Evolutionary conservation across 2,329 filamentous ascomycete genomes (phyloP).

Genomic region (Coniella lustricola): DNA sequence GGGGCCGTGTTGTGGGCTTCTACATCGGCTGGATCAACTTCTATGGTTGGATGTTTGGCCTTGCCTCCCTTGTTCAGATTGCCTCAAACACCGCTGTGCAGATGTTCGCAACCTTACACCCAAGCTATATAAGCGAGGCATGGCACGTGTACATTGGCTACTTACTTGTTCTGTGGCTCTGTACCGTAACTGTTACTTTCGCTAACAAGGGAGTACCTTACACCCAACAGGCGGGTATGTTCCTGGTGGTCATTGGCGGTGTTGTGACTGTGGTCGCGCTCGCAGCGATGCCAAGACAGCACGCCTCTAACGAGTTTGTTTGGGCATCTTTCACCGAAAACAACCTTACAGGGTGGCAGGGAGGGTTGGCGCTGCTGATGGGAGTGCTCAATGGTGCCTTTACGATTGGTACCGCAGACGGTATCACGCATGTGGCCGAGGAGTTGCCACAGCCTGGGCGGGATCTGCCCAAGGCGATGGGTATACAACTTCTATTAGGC

Average conservation of each 20-base stretch:
- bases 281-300: slow-evolving; percentile 43
- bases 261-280: slow-evolving; percentile 46
- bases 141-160: slow-evolving; percentile 57
- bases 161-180: slow-evolving; percentile 47
- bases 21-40: slow-evolving; percentile 46
- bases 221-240: slow-evolving; percentile 44
- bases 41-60: slow-evolving; percentile 55
- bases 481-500: slow-evolving; percentile 39
- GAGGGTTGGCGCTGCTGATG: slow-evolving; percentile 57
- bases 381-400: slow-evolving; percentile 63
- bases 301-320: slow-evolving; percentile 45
- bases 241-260: slow-evolving; percentile 47
- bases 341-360: slow-evolving; percentile 44
- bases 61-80: slow-evolving; percentile 52
- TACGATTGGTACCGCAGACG: slow-evolving; percentile 58
- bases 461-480: slow-evolving; percentile 45
- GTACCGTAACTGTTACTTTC: slow-evolving; percentile 45
- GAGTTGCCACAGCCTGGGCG: slow-evolving; percentile 43
- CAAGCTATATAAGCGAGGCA: slow-evolving; percentile 37
- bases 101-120: slow-evolving; percentile 54
- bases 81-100: slow-evolving; percentile 52
- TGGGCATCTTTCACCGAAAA: slow-evolving; percentile 43
- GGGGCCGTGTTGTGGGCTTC: slow-evolving; percentile 44
- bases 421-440: slow-evolving; percentile 55
- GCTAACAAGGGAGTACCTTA: slow-evolving; percentile 49